These are phyloP conservation scores for Populus davidiana DNA, from an alignment of 345 rosid genomes.

Conservation along the genomic window DNA sequence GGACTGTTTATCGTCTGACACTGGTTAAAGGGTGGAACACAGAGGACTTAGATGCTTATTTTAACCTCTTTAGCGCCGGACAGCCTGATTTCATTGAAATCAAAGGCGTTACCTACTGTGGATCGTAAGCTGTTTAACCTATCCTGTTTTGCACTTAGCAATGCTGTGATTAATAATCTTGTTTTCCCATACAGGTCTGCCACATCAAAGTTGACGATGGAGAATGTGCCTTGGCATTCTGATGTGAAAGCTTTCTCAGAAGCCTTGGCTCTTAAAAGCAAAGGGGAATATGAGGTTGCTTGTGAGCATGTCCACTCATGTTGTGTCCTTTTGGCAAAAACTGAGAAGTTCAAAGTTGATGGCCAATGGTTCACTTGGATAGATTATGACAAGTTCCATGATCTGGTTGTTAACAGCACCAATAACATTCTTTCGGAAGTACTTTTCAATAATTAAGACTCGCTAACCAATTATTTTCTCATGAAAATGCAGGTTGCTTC, in stretches of 20 bases:
- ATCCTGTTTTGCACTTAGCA: neutral
- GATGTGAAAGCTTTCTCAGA: constrained; percentile 93
- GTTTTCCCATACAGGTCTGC: constrained; percentile 51
- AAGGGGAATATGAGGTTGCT: constrained; percentile 89
- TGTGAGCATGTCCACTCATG: constrained; percentile 96
- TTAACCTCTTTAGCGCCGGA: constrained; percentile 75
- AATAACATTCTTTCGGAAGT: neutral
- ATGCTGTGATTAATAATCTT: neutral
- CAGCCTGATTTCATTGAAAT: constrained; percentile 95
- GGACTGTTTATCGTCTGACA: constrained; percentile 89
- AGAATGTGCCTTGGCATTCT: constrained; percentile 95
- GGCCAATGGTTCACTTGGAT: constrained; percentile 96
- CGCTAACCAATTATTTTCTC: neutral
- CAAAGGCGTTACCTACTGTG: constrained; percentile 96
- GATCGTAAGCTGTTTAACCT: constrained; percentile 54
- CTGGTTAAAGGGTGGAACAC: constrained; percentile 97
- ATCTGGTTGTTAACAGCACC: constrained; percentile 53
- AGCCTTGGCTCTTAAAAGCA: constrained; percentile 66
- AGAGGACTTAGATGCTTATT: constrained; percentile 85
- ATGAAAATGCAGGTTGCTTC: constrained; percentile 60
- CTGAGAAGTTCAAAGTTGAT: constrained; percentile 75
- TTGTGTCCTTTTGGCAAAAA: constrained; percentile 87
- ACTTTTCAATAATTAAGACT: neutral
- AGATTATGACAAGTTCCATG: constrained; percentile 93
- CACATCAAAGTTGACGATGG: constrained; percentile 94